Evolutionary conservation across 2,329 filamentous ascomycete genomes (phyloP), one percentile per base, ranked within the genome.

Genomic region (Massarina eburnea): DNA sequence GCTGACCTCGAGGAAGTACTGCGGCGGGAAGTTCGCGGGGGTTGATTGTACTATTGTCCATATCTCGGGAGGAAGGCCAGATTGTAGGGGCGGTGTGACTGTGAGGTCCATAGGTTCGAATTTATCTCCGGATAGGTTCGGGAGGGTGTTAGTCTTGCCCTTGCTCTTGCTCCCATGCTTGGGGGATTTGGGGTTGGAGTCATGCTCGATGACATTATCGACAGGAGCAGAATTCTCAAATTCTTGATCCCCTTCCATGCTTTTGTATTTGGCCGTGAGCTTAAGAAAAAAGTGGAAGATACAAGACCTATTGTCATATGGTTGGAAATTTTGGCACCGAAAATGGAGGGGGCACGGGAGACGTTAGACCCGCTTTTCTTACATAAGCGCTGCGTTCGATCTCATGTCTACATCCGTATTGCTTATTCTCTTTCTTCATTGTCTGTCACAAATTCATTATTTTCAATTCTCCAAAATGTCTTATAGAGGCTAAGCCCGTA

Each of bases 1-100:
- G 82, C 90, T 88, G 39, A 88, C 84, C 32, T 77, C 69, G 48
- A 76, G 71, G 64, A 91, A 92, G 43, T 82, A 74, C 22, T 78
- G 74, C 1, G 83, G 78, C 14, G 78, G 71, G 62, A 91, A 91
- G 10, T 75, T 76, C 64, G 86, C 89, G 10, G 62, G 61, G n/a
- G 61, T 61, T 8, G 59, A 62, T 32, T 73, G 65, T 22, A 73
- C 58, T 8, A 70, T 64, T 3, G 56, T 62, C 70, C 70, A 73
- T 20, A 64, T 39, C 39, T 70, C 64, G 7, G 56, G 44, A 4
- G 69, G 66, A 3, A 71, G 62, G 17, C 61, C 57, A 21, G 57
- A 66, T 3, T 59, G 48, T 5, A 62, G 40, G 3, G 29, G 49
- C 12, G 57, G 56, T 10, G 55, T 40, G 7, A 55, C 55, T 3